These are phyloP conservation scores for Mallotus repandus DNA, from an alignment of 441 rosid species.

Conservation along the genomic window DNA sequence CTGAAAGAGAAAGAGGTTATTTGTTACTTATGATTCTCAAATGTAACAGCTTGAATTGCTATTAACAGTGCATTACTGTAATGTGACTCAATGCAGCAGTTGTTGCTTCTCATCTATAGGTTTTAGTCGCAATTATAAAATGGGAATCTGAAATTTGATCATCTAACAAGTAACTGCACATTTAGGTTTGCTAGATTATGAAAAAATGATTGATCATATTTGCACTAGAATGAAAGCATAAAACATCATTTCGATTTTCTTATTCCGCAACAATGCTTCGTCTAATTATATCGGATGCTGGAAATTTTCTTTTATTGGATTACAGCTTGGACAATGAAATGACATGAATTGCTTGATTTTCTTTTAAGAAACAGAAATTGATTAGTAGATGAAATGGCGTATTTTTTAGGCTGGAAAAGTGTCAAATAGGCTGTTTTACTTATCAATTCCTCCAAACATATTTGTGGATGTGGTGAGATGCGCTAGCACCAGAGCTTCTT, in stretches of 20 bases:
- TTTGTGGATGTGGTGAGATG: slow-evolving; percentile 81
- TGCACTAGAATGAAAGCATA: no score
- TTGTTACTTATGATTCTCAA: not conserved
- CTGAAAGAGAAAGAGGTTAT: slow-evolving; percentile 82
- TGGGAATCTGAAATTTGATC: not conserved
- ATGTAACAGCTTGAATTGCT: not conserved
- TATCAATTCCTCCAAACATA: slow-evolving; percentile 74
- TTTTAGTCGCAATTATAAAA: not conserved
- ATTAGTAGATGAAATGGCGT: not conserved
- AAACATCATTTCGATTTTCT: no score
- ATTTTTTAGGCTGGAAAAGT: no score
- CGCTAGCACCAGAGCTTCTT: slow-evolving; percentile 67
- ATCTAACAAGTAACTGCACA: not conserved
- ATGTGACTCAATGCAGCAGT: not conserved
- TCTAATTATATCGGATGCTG: not conserved
- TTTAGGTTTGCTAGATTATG: no score
- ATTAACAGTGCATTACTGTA: no score
- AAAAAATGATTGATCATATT: no score
- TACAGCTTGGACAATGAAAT: not conserved
- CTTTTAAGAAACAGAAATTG: not conserved
- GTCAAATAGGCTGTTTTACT: slow-evolving; percentile 79
- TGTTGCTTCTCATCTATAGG: not conserved
- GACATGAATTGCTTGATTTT: not conserved
- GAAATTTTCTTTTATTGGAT: no score
- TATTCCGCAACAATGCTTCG: no score